These are phyloP conservation scores for Xylariaceae sp. DNA, from an alignment of 2,329 filamentous ascomycete species.

Conservation along the genomic window DNA sequence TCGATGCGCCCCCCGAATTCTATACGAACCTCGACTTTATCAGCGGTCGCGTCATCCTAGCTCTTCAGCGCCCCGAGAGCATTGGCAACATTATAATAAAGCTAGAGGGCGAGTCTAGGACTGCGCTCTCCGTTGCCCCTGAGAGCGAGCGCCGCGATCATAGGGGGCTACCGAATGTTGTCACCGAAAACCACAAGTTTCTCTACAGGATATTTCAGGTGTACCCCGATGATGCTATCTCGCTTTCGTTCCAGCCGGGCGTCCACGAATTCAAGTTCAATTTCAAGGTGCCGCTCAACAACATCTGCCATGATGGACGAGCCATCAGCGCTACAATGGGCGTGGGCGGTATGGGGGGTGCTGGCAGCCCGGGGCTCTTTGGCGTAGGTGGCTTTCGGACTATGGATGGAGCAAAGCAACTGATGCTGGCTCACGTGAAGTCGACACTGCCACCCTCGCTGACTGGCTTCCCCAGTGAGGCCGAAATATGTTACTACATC, in stretches of 20 bases:
- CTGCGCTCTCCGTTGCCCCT: conserved; percentile 52
- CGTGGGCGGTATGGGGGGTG: conserved; percentile 43
- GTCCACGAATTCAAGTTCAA: conserved; percentile 71
- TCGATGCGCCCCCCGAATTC: conserved; percentile 63
- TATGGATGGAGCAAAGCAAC: conserved; percentile 58
- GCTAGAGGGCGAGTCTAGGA: conserved; percentile 73
- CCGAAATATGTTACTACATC: conserved; percentile 88
- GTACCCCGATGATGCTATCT: conserved; percentile 55
- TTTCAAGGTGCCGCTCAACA: conserved; percentile 75
- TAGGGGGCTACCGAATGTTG: conserved; percentile 36
- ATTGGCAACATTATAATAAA: conserved; percentile 73
- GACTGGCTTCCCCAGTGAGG: conserved; percentile 77
- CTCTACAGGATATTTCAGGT: conserved; percentile 68
- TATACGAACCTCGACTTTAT: conserved; percentile 77
- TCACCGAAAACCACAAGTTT: conserved; percentile 63
- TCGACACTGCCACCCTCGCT: conserved; percentile 84
- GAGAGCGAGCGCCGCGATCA: conserved; percentile 40
- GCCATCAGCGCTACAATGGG: conserved; percentile 51
- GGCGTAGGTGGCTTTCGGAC: conserved; percentile 50
- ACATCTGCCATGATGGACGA: conserved; percentile 55
- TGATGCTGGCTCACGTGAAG: conserved; percentile 67
- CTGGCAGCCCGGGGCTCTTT: conserved; percentile 39
- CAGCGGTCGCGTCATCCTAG: conserved; percentile 53
- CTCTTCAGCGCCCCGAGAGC: conserved; percentile 59
- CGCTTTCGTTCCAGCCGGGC: conserved; percentile 50